phyloP scores from a whole-genome alignment of 768 basidiomycete genomes.

The Xerocomus brunneocitrinus region DNA sequence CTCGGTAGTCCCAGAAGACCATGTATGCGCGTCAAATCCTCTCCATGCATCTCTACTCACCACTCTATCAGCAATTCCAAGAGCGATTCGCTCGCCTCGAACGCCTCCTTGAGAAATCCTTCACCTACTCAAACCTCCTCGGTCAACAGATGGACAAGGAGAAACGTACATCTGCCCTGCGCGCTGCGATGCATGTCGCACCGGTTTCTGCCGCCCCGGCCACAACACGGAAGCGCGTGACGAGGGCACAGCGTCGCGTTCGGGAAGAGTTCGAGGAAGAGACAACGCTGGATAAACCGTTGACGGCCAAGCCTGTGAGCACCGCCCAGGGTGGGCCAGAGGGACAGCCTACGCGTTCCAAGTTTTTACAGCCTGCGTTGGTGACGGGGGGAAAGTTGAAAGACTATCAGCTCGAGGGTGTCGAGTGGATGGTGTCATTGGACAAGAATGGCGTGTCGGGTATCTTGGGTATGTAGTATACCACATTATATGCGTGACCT shows the following conservation, averaged over 20 bases:
- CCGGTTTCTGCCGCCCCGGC: not conserved
- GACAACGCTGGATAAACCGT: slow-evolving; percentile 12
- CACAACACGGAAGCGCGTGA: slow-evolving; percentile 11
- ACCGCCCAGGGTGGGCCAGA: not conserved
- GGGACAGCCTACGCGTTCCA: slow-evolving; percentile 11
- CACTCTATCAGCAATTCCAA: slow-evolving; percentile 41
- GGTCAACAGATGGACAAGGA: slow-evolving; percentile 70
- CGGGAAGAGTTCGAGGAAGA: slow-evolving; percentile 6
- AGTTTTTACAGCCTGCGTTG: slow-evolving; percentile 69
- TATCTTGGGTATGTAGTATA: slow-evolving; percentile 55
- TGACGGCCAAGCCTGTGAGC: not conserved
- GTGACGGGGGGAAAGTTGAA: slow-evolving; percentile 85
- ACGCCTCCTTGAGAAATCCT: slow-evolving; percentile 70
- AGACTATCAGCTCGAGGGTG: slow-evolving; percentile 88
- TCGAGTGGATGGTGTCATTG: slow-evolving; percentile 91
- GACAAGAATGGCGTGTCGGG: slow-evolving; percentile 83
- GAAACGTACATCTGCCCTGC: slow-evolving; percentile 30
- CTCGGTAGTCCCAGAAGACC: slow-evolving; percentile 17
- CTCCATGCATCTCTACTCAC: not conserved
- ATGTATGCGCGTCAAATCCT: slow-evolving; percentile 5
- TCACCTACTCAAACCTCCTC: slow-evolving; percentile 67
- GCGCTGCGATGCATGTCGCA: slow-evolving; percentile 26
- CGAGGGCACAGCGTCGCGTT: slow-evolving; percentile 10
- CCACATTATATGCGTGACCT: slow-evolving; percentile 8
- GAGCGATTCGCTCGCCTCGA: slow-evolving; percentile 51